These are phyloP conservation scores for Hyaloperonospora brassicae DNA, from an alignment of 352 stramenopile species.

Conservation along the genomic window DNA sequence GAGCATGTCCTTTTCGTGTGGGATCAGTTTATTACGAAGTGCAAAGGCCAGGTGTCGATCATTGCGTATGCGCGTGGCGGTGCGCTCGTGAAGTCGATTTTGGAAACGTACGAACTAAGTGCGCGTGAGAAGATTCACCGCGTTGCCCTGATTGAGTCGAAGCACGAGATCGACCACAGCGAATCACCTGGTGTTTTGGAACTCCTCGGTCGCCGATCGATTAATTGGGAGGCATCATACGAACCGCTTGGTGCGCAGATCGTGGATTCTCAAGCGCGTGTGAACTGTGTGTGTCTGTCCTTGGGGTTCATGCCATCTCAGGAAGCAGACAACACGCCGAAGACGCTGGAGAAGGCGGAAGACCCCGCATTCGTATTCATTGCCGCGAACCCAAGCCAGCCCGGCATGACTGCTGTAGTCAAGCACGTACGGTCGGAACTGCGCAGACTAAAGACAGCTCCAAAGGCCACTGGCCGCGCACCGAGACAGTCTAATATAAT, in stretches of 20 bases:
- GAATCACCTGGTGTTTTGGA: constrained; percentile 72
- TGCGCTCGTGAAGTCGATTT: constrained; percentile 73
- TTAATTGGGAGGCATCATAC: constrained; percentile 85
- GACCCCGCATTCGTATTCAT: constrained; percentile 80
- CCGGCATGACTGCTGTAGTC: constrained; percentile 83
- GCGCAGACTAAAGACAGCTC: constrained; percentile 34
- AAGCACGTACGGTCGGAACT: constrained; percentile 67
- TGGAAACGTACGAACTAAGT: constrained; percentile 70
- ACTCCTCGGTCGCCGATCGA: constrained; percentile 73
- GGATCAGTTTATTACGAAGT: constrained; percentile 74
- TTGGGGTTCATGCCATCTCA: constrained; percentile 69
- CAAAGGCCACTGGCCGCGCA: constrained; percentile 23
- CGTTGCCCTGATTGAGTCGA: constrained; percentile 82
- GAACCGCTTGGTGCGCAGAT: constrained; percentile 79
- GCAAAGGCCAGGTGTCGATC: constrained; percentile 78
- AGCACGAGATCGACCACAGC: constrained; percentile 79
- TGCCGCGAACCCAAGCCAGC: constrained; percentile 57
- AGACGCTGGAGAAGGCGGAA: constrained; percentile 72
- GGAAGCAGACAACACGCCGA: constrained; percentile 57
- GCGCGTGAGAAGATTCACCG: constrained; percentile 74
- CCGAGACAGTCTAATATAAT: constrained; percentile 82
- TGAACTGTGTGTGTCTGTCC: constrained; percentile 82
- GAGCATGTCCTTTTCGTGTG: constrained; percentile 86
- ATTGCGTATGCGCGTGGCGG: constrained; percentile 78
- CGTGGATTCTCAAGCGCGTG: constrained; percentile 75